phyloP scores from a whole-genome alignment of 768 basidiomycete species.

The Termitomyces heimii region DNA sequence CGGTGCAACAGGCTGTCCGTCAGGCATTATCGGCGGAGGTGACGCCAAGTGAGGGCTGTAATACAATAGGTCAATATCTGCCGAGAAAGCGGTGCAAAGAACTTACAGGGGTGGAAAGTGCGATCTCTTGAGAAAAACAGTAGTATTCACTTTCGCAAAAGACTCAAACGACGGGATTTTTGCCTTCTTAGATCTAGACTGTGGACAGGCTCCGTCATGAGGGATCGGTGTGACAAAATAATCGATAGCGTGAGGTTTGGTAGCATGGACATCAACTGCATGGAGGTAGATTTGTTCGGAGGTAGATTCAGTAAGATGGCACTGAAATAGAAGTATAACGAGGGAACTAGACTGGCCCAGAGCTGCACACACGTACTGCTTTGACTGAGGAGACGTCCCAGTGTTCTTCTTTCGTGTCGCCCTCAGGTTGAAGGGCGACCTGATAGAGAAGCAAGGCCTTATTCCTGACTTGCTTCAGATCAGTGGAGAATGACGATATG shows the following conservation, averaged over 20 bases:
- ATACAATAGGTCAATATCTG: not conserved
- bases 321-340: constrained; percentile 34
- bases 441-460: constrained; percentile 55
- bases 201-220: constrained; percentile 63
- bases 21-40: constrained; percentile 60
- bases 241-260: constrained; percentile 58
- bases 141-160: constrained; percentile 41
- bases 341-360: constrained; percentile 10
- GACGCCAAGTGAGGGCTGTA: constrained; percentile 60
- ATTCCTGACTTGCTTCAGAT: constrained; percentile 27
- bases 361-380: constrained; percentile 34
- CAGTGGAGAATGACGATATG: constrained; percentile 36
- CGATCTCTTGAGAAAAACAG: constrained; percentile 39
- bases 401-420: constrained; percentile 33
- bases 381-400: constrained; percentile 61
- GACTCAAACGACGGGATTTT: constrained; percentile 22
- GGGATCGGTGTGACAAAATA: constrained; percentile 67
- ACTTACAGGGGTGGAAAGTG: constrained; percentile 54
- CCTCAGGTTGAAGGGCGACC: constrained; percentile 53
- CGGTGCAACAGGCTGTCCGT: constrained; percentile 59
- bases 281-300: constrained; percentile 58
- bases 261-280: constrained; percentile 29
- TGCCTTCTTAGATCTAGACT: constrained; percentile 20
- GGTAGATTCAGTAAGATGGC: constrained; percentile 51
- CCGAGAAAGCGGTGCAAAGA: not conserved